Percentiles rank a stretch among this genome's conserved stretches.
Evolutionary conservation across 2,329 filamentous ascomycete genomes (phyloP).

Genomic region (Microdochium bolleyi): DNA sequence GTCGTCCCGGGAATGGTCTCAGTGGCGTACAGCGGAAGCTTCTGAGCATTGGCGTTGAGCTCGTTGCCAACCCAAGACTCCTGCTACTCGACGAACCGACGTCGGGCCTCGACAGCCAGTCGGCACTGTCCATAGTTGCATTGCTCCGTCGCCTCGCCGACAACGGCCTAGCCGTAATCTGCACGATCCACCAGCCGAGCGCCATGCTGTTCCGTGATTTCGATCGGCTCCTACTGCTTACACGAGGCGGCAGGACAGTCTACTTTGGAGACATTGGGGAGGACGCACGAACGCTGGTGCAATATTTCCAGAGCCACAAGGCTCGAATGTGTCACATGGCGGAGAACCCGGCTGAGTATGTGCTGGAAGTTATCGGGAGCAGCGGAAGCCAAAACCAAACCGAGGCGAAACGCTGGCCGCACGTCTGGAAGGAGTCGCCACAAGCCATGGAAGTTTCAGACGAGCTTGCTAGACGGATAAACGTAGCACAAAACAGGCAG

Average conservation of each 20-base stretch:
- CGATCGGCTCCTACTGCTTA: slow-evolving; percentile 64
- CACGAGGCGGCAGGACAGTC: slow-evolving; percentile 62
- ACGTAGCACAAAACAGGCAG: slow-evolving; percentile 41
- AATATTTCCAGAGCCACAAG: slow-evolving; percentile 56
- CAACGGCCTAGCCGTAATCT: slow-evolving; percentile 64
- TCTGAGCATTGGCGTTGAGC: slow-evolving; percentile 65
- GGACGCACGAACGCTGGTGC: slow-evolving; percentile 53
- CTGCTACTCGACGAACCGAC: slow-evolving; percentile 66
- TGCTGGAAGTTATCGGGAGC: slow-evolving; percentile 35
- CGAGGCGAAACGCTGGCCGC: slow-evolving; percentile 71
- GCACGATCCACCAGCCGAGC: slow-evolving; percentile 64
- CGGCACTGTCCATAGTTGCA: slow-evolving; percentile 58
- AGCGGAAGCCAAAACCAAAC: slow-evolving; percentile 21
- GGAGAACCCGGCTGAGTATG: slow-evolving; percentile 41
- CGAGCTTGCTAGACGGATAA: background rate
- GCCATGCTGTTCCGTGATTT: slow-evolving; percentile 62
- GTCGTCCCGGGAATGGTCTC: background rate
- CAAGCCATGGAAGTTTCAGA: slow-evolving; percentile 38
- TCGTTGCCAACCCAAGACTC: slow-evolving; percentile 60
- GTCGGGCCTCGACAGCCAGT: slow-evolving; percentile 61
- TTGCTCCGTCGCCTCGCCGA: slow-evolving; percentile 61
- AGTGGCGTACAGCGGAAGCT: slow-evolving; percentile 49
- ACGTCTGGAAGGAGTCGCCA: slow-evolving; percentile 52
- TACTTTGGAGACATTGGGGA: slow-evolving; percentile 67
- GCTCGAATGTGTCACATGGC: slow-evolving; percentile 56